Evolutionary conservation across 495 filamentous ascomycete genomes (phyloP).

Genomic region (Choiromyces venosus): DNA sequence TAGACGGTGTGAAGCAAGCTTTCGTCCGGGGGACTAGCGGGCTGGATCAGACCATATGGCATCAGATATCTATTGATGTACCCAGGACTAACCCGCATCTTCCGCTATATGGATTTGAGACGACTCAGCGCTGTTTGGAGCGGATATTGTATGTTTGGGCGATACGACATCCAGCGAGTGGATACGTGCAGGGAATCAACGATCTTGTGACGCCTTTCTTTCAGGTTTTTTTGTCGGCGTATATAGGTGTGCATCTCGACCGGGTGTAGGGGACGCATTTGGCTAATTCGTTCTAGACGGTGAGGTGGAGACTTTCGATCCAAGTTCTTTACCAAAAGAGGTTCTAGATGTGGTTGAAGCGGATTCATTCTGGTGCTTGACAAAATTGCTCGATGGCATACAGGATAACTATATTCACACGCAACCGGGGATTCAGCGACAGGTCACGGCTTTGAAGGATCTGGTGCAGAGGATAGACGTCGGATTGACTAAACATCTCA

Average conservation of each 20-base stretch:
- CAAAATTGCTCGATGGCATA: constrained; percentile 92
- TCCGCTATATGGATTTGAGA: constrained; percentile 88
- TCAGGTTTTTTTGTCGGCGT: constrained; percentile 90
- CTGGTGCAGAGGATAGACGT: constrained; percentile 84
- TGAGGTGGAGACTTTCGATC: constrained; percentile 53
- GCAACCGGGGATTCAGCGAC: constrained; percentile 91
- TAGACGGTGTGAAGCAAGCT: constrained; percentile 90
- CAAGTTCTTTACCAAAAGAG: constrained; percentile 80
- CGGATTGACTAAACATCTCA: constrained; percentile 76
- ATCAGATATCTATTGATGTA: constrained; percentile 98
- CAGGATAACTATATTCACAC: constrained; percentile 98
- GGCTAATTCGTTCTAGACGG: constrained; percentile 29
- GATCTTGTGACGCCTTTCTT: constrained; percentile 96
- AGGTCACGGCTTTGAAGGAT: constrained; percentile 81
- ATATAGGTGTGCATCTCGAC: constrained; percentile 53
- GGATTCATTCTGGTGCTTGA: constrained; percentile 96
- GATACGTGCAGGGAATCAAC: constrained; percentile 98
- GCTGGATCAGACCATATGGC: constrained; percentile 92
- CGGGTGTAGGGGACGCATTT: background rate
- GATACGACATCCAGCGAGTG: constrained; percentile 90
- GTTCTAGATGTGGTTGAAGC: constrained; percentile 97
- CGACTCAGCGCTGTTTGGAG: constrained; percentile 87
- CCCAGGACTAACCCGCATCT: constrained; percentile 95
- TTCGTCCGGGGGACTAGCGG: constrained; percentile 72
- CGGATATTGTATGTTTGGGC: constrained; percentile 97